These are phyloP conservation scores for Coniochaeta sp. DNA, from an alignment of 2,329 filamentous ascomycete species.

Conservation along the genomic window DNA sequence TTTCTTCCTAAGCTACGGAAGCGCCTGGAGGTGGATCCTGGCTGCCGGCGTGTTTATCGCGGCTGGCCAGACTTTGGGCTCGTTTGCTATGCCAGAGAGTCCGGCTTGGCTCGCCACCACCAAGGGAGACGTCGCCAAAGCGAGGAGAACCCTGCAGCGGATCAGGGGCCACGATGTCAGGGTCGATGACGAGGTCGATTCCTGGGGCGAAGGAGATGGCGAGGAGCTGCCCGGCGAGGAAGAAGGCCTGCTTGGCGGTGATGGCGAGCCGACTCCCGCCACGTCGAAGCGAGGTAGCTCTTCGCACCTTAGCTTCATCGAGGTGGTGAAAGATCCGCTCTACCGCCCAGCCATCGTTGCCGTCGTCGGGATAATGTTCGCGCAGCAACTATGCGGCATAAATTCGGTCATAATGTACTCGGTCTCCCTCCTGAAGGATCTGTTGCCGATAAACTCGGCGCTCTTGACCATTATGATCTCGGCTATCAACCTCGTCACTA, in stretches of 20 bases:
- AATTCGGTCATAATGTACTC: slow-evolving; percentile 99
- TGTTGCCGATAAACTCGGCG: slow-evolving; percentile 75
- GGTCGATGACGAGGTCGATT: slow-evolving; percentile 64
- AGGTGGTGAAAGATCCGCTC: slow-evolving; percentile 59
- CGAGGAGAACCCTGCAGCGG: slow-evolving; percentile 61
- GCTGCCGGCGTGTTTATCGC: slow-evolving; percentile 65
- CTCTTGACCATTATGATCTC: slow-evolving; percentile 85
- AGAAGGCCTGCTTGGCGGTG: slow-evolving; percentile 55
- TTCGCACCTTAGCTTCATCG: slow-evolving; percentile 48
- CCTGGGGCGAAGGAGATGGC: slow-evolving; percentile 43
- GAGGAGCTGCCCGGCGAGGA: slow-evolving; percentile 52
- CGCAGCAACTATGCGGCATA: slow-evolving; percentile 88
- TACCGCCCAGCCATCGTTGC: slow-evolving; percentile 72
- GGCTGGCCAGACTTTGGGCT: slow-evolving; percentile 56
- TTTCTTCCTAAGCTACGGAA: slow-evolving; percentile 75
- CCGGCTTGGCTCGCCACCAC: slow-evolving; percentile 73
- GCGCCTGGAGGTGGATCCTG: slow-evolving; percentile 78
- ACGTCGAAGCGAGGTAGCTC: slow-evolving; percentile 8
- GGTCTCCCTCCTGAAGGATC: slow-evolving; percentile 74
- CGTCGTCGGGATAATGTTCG: slow-evolving; percentile 83
- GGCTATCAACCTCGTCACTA: slow-evolving; percentile 77
- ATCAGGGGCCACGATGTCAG: slow-evolving; percentile 65
- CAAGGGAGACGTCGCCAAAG: slow-evolving; percentile 52
- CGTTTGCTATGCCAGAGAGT: slow-evolving; percentile 78
- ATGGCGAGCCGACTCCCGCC: slow-evolving; percentile 11